Percentiles rank a stretch among this genome's conserved stretches.
phyloP scores from a whole-genome alignment of 495 filamentous ascomycete genomes.

The Neurospora tetraspora region DNA sequence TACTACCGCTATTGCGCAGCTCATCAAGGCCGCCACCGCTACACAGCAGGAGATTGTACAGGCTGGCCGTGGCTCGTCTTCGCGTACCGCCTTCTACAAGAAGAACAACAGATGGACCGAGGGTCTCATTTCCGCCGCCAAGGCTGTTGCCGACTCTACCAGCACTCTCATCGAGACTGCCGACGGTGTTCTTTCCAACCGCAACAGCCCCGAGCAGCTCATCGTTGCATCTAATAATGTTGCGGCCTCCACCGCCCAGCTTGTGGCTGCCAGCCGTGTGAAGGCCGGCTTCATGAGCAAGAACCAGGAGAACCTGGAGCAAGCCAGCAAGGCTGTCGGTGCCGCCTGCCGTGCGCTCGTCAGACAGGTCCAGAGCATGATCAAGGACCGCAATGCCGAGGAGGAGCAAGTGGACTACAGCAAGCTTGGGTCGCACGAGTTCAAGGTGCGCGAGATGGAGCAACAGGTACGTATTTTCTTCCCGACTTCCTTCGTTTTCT shows the following conservation, averaged over 20 bases:
- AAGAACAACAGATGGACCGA: constrained; percentile 97
- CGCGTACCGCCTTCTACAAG: constrained; percentile 96
- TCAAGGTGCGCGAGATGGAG: constrained; percentile 98
- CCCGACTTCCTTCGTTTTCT: constrained; percentile 5
- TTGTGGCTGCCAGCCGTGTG: constrained; percentile 89
- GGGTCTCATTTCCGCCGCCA: constrained; percentile 90
- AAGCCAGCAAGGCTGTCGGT: constrained; percentile 86
- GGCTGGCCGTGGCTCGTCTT: constrained; percentile 79
- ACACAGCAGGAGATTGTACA: constrained; percentile 98
- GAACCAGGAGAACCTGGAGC: constrained; percentile 84
- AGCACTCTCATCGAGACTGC: constrained; percentile 96
- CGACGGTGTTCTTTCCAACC: constrained; percentile 83
- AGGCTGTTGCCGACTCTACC: constrained; percentile 84
- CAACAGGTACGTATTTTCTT: constrained; percentile 68
- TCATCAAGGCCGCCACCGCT: constrained; percentile 91
- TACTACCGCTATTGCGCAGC: constrained; percentile 88
- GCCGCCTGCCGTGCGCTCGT: constrained; percentile 79
- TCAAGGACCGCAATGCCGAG: constrained; percentile 70
- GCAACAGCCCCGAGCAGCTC: constrained; percentile 90
- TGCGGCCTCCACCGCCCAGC: constrained; percentile 87
- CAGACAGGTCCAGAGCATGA: constrained; percentile 88
- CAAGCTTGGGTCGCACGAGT: constrained; percentile 82
- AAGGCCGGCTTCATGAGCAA: constrained; percentile 98
- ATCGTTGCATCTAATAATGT: constrained; percentile 97
- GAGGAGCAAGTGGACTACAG: constrained; percentile 85